Evolutionary conservation across 2,329 filamentous ascomycete species (phyloP).

Genomic region (Pseudomassariella vexata): DNA sequence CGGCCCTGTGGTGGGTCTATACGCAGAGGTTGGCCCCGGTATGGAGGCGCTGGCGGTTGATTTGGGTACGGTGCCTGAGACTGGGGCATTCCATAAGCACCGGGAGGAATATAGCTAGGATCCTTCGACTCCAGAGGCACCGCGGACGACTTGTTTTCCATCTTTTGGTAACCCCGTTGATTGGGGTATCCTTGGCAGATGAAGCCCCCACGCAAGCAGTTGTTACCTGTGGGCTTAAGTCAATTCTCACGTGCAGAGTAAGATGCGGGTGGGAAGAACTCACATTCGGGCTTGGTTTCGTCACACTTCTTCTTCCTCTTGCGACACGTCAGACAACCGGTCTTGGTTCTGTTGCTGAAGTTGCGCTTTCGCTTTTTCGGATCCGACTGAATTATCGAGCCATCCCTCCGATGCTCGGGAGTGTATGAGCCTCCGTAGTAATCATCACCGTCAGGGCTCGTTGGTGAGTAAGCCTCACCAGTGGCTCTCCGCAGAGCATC

Average conservation of each 20-base stretch:
- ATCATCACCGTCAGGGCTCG: conserved; percentile 51
- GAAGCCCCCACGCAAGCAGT: conserved; percentile 87
- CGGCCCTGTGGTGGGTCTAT: conserved; percentile 59
- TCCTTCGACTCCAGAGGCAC: conserved; percentile 83
- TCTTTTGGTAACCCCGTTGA: conserved; percentile 74
- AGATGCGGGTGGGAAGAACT: conserved; percentile 28
- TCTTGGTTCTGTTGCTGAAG: conserved; percentile 95
- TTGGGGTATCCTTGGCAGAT: conserved; percentile 87
- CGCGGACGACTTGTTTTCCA: conserved; percentile 60
- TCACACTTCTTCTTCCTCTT: conserved; percentile 97
- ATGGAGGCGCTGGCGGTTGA: conserved; percentile 48
- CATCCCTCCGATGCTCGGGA: conserved; percentile 39
- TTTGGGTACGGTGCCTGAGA: conserved; percentile 25
- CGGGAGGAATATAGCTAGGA: conserved; percentile 53
- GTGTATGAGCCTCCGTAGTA: conserved; percentile 38
- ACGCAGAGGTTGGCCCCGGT: conserved; percentile 55
- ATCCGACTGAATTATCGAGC: conserved; percentile 49
- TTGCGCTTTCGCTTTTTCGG: conserved; percentile 69
- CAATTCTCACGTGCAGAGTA: not conserved
- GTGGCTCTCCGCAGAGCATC: conserved; percentile 39
- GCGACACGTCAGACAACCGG: conserved; percentile 87
- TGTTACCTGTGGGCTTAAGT: conserved; percentile 55
- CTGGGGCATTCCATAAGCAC: conserved; percentile 58
- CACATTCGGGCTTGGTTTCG: conserved; percentile 88
- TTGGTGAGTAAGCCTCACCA: conserved; percentile 43